A percentile compares a stretch with the other conserved stretches of the same genome.
Evolutionary conservation across 331 rosid species (phyloP).

Genomic region (Rhamnella rubrinervis): DNA sequence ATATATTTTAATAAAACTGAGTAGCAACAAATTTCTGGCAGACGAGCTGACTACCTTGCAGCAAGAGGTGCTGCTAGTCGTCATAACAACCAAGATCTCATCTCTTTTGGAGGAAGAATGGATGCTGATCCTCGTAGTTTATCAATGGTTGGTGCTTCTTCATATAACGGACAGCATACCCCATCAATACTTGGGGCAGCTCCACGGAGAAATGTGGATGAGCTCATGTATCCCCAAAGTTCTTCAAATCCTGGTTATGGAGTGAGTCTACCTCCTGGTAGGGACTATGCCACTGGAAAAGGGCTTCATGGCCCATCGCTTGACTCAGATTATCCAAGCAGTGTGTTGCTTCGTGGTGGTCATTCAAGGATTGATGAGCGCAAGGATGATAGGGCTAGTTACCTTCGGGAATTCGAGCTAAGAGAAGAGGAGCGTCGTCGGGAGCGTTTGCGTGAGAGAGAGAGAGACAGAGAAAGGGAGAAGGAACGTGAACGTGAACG

Average conservation of each 20-base stretch:
- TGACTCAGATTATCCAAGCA: conserved; percentile 67
- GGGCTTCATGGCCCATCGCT: conserved; percentile 73
- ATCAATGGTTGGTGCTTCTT: conserved; percentile 70
- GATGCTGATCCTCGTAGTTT: conserved; percentile 85
- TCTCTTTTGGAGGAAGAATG: conserved; percentile 86
- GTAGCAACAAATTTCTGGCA: conserved; percentile 97
- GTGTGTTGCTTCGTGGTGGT: conserved; percentile 49
- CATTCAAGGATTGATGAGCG: conserved; percentile 58
- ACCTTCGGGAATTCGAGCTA: conserved; percentile 86
- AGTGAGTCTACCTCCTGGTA: conserved; percentile 97
- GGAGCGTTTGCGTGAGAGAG: conserved; percentile 87
- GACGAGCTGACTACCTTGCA: conserved; percentile 96
- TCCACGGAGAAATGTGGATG: conserved; percentile 82
- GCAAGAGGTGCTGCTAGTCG: conserved; percentile 87
- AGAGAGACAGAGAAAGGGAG: conserved; percentile 66
- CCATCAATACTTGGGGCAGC: conserved; percentile 97
- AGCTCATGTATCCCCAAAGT: conserved; percentile 72
- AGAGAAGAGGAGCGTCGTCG: conserved; percentile 98
- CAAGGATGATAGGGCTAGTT: conserved; percentile 89
- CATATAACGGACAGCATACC: conserved; percentile 76
- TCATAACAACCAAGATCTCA: conserved; percentile 80
- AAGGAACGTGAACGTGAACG: conserved; percentile 40
- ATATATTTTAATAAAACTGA: conserved; percentile 75
- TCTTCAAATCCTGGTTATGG: conserved; percentile 98
- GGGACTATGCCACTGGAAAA: conserved; percentile 93